Conservation (phyloP, 257 asterid genomes). For the Nicotiana benthamiana region DNA sequence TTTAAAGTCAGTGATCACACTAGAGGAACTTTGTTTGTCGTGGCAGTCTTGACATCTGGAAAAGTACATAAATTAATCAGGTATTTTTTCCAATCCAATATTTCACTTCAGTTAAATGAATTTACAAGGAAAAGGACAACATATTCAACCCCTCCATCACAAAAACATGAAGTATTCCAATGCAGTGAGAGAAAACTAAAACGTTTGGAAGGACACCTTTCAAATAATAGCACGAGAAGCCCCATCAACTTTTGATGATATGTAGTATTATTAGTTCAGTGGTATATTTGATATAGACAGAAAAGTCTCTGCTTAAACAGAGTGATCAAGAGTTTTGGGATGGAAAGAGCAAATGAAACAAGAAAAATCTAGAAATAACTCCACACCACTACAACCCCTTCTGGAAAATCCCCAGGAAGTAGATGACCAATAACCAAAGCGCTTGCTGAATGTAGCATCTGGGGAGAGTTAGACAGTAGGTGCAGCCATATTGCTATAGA, state of each 20-base stretch:
- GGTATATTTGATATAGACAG: not conserved
- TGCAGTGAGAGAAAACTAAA: not conserved
- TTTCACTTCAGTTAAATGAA: not conserved
- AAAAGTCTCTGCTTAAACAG: not conserved
- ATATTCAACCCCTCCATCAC: not conserved
- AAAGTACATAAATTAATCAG: not conserved
- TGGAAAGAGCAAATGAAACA: not conserved
- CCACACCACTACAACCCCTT: not conserved
- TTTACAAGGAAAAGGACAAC: not conserved
- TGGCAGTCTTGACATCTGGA: slow-evolving; percentile 91
- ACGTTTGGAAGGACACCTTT: not conserved
- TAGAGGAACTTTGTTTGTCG: slow-evolving; percentile 94
- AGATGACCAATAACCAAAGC: not conserved
- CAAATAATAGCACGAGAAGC: not conserved
- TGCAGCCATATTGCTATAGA: not conserved
- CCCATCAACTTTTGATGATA: not conserved
- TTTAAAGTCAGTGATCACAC: slow-evolving; percentile 84
- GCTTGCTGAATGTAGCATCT: not conserved
- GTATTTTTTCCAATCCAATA: not conserved
- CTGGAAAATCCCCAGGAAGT: not conserved
- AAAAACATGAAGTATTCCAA: not conserved
- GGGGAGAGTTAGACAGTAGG: not conserved
- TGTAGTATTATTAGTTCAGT: not conserved
- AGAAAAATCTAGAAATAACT: not conserved
- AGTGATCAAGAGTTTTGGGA: not conserved